Percentiles rank a stretch among this genome's conserved stretches.
phyloP scores from a whole-genome alignment of 371 early-diverging fungal species.

The Lichtheimia ornata region DNA sequence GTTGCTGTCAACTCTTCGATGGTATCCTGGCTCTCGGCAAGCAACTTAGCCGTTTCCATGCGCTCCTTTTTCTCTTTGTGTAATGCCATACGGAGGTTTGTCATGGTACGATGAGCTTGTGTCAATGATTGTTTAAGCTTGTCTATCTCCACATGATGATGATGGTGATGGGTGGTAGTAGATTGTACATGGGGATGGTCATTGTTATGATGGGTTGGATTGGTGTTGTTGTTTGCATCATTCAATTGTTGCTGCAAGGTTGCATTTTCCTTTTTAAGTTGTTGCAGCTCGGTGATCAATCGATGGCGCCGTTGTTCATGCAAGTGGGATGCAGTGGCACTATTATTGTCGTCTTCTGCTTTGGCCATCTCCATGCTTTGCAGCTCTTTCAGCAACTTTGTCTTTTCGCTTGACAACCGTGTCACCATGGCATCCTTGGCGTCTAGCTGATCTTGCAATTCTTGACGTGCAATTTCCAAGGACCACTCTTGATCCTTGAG shows the following conservation, averaged over 20 bases:
- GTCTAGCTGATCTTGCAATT: constrained; percentile 33
- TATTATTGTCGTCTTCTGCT: constrained; percentile 48
- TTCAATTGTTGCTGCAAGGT: constrained; percentile 2
- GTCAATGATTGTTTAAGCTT: constrained; percentile 38
- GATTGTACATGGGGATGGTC: not conserved
- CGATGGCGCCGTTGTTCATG: constrained; percentile 3
- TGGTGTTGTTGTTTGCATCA: not conserved
- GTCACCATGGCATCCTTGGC: constrained; percentile 56
- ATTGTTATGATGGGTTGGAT: not conserved
- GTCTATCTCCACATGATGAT: constrained; percentile 26
- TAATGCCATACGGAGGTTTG: constrained; percentile 22
- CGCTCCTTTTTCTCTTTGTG: constrained; percentile 34
- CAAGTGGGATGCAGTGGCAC: not conserved
- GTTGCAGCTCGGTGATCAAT: constrained; percentile 1
- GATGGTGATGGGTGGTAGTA: not conserved
- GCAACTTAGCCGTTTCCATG: constrained; percentile 41
- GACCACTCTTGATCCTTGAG: constrained; percentile 28
- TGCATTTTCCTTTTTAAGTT: constrained; percentile 12
- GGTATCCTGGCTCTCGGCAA: constrained; percentile 50
- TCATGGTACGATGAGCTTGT: constrained; percentile 35
- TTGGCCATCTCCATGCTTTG: constrained; percentile 54
- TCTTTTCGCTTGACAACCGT: constrained; percentile 54
- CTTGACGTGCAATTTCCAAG: constrained; percentile 24
- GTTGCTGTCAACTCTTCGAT: constrained; percentile 38
- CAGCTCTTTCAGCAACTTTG: constrained; percentile 55